Evolutionary conservation across 257 asterid genomes (phyloP), one percentile per base, ranked within the genome.

Genomic region (Gentiana dahurica): DNA sequence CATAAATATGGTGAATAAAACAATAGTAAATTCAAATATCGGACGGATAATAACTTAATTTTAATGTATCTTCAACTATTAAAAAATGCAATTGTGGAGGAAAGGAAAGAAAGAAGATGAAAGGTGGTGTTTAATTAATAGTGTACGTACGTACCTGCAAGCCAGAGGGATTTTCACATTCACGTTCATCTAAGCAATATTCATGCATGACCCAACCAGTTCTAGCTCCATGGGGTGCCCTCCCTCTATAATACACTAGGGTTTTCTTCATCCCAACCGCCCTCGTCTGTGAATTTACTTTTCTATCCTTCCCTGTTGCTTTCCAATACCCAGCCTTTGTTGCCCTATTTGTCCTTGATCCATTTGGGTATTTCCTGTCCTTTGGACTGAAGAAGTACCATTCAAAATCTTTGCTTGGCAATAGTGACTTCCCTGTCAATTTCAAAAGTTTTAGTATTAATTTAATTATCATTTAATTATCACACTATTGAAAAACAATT

Each of bases 181-280:
- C 99, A n/a, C 86, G 73, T 51, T 92, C 99, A 34, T 92, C 99
- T 5, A 92, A 60, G 10, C 99, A 93, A 43, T 92, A 92, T 63
- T 92, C 99, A 65, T 92, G 99, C 99, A 92, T 92, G 44, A 92
- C 94, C 99, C 99, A 92, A 71, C 76, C 97, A 0, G 94, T 89
- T 10, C 99, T 85, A 65, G 83, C 77, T 57, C 99, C 99, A 67
- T 89, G 99, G 34, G 99, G 99, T 4, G 99, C 99, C 67, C 99
- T 77, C 2, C 99, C 99, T 74, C 97, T 61, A 51, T 92, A 92
- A 66, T 80, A 92, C 65, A 92, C 97, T 67, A 89, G 84, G 81
- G 99, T 92, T 86, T 92, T 92, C 89, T 92, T 92, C 95, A 78
- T 85, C 33, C 99, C 99, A 8, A 92, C 93, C 2, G 85, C 77